phyloP scores from a whole-genome alignment of 805 yeast species.

The Yamadazyma laniorum region DNA sequence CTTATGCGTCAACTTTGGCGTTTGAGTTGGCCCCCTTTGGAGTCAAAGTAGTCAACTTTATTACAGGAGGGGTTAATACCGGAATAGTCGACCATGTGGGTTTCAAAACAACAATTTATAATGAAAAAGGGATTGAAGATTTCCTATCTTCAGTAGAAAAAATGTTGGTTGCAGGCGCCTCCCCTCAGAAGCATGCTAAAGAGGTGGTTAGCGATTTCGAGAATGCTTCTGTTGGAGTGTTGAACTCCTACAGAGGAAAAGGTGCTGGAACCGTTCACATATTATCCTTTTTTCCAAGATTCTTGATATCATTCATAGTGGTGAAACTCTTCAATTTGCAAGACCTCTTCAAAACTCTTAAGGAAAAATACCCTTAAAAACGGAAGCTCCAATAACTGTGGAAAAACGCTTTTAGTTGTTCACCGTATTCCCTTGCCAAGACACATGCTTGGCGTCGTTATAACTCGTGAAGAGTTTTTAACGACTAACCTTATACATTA shows the following conservation, averaged over 20 bases:
- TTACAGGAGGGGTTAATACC: constrained; percentile 15
- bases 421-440: too few species aligned
- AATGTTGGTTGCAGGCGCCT: background rate
- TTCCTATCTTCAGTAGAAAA: background rate
- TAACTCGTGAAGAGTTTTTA: too few species aligned
- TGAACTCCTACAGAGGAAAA: constrained; percentile 9
- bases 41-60: constrained; percentile 13
- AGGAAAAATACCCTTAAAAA: background rate
- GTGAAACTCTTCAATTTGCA: background rate
- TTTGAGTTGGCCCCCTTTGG: constrained; percentile 17
- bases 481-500: too few species aligned
- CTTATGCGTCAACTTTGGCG: constrained; percentile 14
- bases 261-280: background rate
- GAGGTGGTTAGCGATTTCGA: constrained; percentile 11
- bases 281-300: background rate
- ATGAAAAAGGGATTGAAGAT: constrained; percentile 6
- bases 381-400: too few species aligned
- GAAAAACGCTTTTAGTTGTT: too few species aligned
- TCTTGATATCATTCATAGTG: background rate
- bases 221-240: constrained; percentile 1
- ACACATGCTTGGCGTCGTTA: too few species aligned
- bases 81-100: constrained; percentile 2
- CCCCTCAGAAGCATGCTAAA: constrained; percentile 8
- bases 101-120: constrained; percentile 1
- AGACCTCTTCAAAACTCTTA: background rate